Base-by-base conservation (phyloP, 148 eudicot genomes). In the Heliosperma pusillum region DNA sequence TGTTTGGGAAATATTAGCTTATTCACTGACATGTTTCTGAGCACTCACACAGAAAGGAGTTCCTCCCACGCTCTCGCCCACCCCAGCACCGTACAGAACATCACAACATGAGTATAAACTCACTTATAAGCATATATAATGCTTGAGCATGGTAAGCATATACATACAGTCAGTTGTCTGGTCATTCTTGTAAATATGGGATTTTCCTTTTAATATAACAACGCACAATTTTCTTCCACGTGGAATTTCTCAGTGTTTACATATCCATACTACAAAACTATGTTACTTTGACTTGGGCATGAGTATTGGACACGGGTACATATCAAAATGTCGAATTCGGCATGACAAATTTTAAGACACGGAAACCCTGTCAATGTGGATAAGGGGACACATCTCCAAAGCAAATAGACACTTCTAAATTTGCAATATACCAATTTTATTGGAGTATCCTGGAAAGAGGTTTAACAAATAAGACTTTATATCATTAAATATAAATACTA, bases 21-120 rank as follows among this genome's bases (percentile, higher is more conserved):
- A 69, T 7, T 22, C 57, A 69, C 19, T 45, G 55, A 22, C 55
- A 45, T 44, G 29, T 21, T 45, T 45, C 57, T 45, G 9, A 13
- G 57, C 55, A 21, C 72, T 66, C 52, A 45, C 72, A 45, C 55
- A 44, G 4, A n/a, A 45, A 69, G 30, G 57, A 16, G 72, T 30
- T 69, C 29, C 72, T 24, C 56, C 16, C 67, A 15, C 10, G 25
- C 62, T 58, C 66, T 21, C 24, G 40, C 47, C 69, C 47, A 66
- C 24, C 57, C 56, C 52, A 24, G 33, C 56, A 45, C 30, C 20
- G 72, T 5, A 10, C 30, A 22, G 45, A n/a, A 44, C 8, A 1
- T 68, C 56, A 45, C 22, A 44, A 11, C 10, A 21, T 44, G 24
- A 10, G 12, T 21, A 2, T n/a, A 22, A 13, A 19, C 47, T 17